Evolutionary conservation across 495 filamentous ascomycete species (phyloP).

Genomic region (Penicillium maclennaniae): DNA sequence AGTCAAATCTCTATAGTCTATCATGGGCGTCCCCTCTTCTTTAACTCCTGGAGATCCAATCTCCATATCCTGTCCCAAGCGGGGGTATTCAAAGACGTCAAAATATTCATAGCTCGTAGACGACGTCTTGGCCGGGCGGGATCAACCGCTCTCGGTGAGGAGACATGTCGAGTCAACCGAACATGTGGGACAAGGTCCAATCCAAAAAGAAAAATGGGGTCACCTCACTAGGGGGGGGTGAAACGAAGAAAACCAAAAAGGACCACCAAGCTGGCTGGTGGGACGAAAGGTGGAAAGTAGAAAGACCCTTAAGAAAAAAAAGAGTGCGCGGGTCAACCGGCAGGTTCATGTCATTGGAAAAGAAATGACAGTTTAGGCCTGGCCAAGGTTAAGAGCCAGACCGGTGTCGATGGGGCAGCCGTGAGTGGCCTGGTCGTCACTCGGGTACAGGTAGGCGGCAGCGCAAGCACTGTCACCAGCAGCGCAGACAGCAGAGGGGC

Average conservation of each 20-base stretch:
- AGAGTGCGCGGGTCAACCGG: conserved; percentile 31
- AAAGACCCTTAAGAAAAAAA: conserved; percentile 11
- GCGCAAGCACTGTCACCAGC: conserved; percentile 37
- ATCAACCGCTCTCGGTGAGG: conserved; percentile 15
- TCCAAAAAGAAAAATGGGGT: conserved; percentile 6
- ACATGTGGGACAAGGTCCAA: conserved; percentile 22
- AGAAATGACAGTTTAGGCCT: conserved; percentile 10
- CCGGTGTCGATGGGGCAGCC: conserved; percentile 43
- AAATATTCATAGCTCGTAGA: conserved; percentile 29
- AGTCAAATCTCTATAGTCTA: conserved; percentile 21
- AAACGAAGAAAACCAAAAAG: conserved; percentile 16
- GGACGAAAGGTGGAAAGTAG: conserved; percentile 15
- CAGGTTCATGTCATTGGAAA: conserved; percentile 2
- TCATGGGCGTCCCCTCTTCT: conserved; percentile 10
- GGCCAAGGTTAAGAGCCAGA: conserved; percentile 35
- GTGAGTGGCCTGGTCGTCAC: conserved; percentile 45
- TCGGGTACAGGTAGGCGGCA: conserved; percentile 40
- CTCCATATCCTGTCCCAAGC: conserved; percentile 8
- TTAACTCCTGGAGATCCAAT: conserved; percentile 11
- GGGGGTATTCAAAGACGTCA: conserved; percentile 25
- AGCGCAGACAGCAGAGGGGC: conserved; percentile 37
- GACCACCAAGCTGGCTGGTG: conserved; percentile 15
- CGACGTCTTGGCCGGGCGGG: conserved; percentile 22
- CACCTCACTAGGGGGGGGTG: conserved; percentile 20
- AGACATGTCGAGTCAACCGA: conserved; percentile 34